Evolutionary conservation across 2,329 filamentous ascomycete genomes (phyloP), one percentile per base, ranked within the genome.

Genomic region (Penicillium sp.): DNA sequence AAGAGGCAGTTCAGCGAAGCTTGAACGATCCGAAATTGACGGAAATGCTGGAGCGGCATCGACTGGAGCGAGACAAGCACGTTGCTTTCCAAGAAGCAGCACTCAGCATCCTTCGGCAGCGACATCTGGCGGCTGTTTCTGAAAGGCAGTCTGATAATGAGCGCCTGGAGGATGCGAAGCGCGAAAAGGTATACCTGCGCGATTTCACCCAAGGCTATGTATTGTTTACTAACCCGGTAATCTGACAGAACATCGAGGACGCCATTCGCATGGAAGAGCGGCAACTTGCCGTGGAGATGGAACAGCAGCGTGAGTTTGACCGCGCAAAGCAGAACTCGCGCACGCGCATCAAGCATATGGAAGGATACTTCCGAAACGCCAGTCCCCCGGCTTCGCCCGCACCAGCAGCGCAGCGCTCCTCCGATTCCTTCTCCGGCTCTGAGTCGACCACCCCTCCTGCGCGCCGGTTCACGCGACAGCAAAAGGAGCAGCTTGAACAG

Each of bases 311-410:
- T 22, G 78, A 81, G 33, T 78, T 80, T 50, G 74, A 80, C 43
- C 69, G 73, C 7, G 76, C 75, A 11, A 80, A 80, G 60, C 65
- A 73, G 56, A 75, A 78, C 43, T 75, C 77, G 7, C 71, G 75
- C 35, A 77, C 74, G 10, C 76, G 78, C 51, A 78, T 81, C 51
- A 78, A 78, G 54, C 73, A 81, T 52, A 81, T 81, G 78, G 78
- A 81, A 66, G 77, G 75, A 22, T 81, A 79, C 64, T 77, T 79
- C 55, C 73, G 68, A 55, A 79, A 73, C 50, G 69, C 74, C 3
- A 77, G 74, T 56, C 74, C 75, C 13, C 75, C 74, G 10, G 60
- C 66, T 19, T 73, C 72, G 6, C 68, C 70, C 27, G 51, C 54
- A 3, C 39, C 52, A 11, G 59, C 44, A 22, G 41, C 55, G 4